phyloP scores from a whole-genome alignment of 495 filamentous ascomycete genomes.

The Cenococcum geophilum region DNA sequence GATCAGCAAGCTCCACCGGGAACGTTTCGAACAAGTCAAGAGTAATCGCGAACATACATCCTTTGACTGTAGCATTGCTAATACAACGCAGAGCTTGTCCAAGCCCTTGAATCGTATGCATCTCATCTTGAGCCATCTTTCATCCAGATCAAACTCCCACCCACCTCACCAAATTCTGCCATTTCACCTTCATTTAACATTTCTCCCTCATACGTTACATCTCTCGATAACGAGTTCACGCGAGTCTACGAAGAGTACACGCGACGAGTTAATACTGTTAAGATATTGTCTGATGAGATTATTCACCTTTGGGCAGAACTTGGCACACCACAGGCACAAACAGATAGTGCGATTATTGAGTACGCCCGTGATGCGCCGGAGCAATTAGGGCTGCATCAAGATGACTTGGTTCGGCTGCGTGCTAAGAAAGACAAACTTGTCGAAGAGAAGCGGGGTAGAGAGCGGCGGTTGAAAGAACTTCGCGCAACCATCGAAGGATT shows the following conservation, averaged over 20 bases:
- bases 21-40: conserved; percentile 89
- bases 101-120: conserved; percentile 90
- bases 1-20: conserved; percentile 72
- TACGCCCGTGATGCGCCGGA: conserved; percentile 84
- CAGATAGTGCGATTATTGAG: conserved; percentile 80
- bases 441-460: conserved; percentile 91
- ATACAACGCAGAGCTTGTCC: conserved; percentile 64
- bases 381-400: conserved; percentile 82
- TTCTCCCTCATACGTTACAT: conserved; percentile 77
- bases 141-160: conserved; percentile 73
- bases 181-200: conserved; percentile 79
- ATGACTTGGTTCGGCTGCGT: conserved; percentile 69
- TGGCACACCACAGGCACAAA: conserved; percentile 84
- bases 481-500: conserved; percentile 66
- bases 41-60: conserved; percentile 51
- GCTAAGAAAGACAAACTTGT: conserved; percentile 71
- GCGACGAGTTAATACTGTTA: conserved; percentile 68
- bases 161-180: conserved; percentile 65
- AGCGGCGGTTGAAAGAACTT: conserved; percentile 72
- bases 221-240: conserved; percentile 83
- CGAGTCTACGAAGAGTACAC: conserved; percentile 93
- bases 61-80: conserved; percentile 10
- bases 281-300: conserved; percentile 69
- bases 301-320: conserved; percentile 94
- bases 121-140: conserved; percentile 86